phyloP scores from a whole-genome alignment of 495 filamentous ascomycete species.

The Aspergillus cavernicola region DNA sequence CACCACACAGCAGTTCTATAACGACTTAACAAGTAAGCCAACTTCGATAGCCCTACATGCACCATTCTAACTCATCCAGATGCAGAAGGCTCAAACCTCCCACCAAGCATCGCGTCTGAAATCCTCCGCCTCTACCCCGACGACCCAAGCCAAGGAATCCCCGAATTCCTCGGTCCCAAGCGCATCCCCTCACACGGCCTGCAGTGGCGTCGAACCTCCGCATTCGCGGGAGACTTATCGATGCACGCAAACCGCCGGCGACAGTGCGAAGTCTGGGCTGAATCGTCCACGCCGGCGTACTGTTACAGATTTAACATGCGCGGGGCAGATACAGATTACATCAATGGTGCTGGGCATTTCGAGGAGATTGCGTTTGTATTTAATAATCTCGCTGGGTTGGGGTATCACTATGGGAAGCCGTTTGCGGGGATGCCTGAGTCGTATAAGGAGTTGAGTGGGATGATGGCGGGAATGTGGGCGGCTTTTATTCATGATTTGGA shows the following conservation, averaged over 20 bases:
- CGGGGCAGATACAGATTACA: slow-evolving; percentile 30
- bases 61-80: slow-evolving; percentile 3
- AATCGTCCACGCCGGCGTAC: slow-evolving; percentile 46
- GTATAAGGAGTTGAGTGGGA: slow-evolving; percentile 42
- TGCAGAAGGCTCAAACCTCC: slow-evolving; percentile 27
- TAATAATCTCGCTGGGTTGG: slow-evolving; percentile 49
- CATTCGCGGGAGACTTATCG: slow-evolving; percentile 50
- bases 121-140: slow-evolving; percentile 50
- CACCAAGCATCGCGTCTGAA: slow-evolving; percentile 29
- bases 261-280: slow-evolving; percentile 51
- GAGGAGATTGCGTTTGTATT: slow-evolving; percentile 60
- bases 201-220: slow-evolving; percentile 50
- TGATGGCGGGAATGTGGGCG: slow-evolving; percentile 44
- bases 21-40: slow-evolving; percentile 35
- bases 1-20: slow-evolving; percentile 42
- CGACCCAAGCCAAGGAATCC: slow-evolving; percentile 44
- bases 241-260: slow-evolving; percentile 56
- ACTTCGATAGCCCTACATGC: neutral
- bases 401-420: slow-evolving; percentile 47
- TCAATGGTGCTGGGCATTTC: slow-evolving; percentile 52
- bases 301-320: slow-evolving; percentile 61
- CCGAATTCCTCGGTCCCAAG: slow-evolving; percentile 40
- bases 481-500: slow-evolving; percentile 49
- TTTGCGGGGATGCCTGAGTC: slow-evolving; percentile 44
- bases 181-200: slow-evolving; percentile 31